Base-by-base conservation (phyloP, 805 yeast genomes). In the Yamadazyma nakazawae region DNA sequence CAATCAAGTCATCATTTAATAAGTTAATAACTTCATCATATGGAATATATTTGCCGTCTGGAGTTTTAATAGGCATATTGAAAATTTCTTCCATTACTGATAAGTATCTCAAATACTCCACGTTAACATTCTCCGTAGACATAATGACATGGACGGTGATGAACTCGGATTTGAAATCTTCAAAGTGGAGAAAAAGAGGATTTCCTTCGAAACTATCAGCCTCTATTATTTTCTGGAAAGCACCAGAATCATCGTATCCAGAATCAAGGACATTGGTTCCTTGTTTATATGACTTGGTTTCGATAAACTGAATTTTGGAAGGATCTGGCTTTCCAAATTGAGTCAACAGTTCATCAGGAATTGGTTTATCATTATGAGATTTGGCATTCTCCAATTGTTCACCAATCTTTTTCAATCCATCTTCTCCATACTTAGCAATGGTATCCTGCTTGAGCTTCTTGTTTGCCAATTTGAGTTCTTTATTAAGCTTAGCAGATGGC, bases 111-210 rank as follows among this genome's bases (percentile, higher is more conserved):
- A 90, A 68, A 13, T 84, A 67, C 2, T 67, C 58, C 21, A 75
- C 68, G 42, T 78, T 84, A 18, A 81, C 70, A 39, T 57, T 72
- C 37, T 68, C 74, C 1, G 88, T 79, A 9, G 84, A 78, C 59
- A 87, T 62, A 32, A 84, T 62, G 34, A 88, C 60, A 48, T 82
- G 79, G 17, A 90, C 72, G 12, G 85, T 80, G 31, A 88, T 79
- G 60, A 92, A 94, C 57, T 86, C 83, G 1, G 97, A 87, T 45
- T 82, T 78, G 59, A 80, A 84, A 52, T 84, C 80, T 63, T 94
- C 97, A 55, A 86, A 76, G 59, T 89, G 94, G 43, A 91, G 61
- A 51, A 81, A 82, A 34, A 91, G 63, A 4, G 91, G 89, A 51
- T 75, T 70, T 1, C 54, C 43, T 10, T 35, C 42, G 25, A 84